phyloP scores from a whole-genome alignment of 495 filamentous ascomycete species.

The Cenococcum geophilum region DNA sequence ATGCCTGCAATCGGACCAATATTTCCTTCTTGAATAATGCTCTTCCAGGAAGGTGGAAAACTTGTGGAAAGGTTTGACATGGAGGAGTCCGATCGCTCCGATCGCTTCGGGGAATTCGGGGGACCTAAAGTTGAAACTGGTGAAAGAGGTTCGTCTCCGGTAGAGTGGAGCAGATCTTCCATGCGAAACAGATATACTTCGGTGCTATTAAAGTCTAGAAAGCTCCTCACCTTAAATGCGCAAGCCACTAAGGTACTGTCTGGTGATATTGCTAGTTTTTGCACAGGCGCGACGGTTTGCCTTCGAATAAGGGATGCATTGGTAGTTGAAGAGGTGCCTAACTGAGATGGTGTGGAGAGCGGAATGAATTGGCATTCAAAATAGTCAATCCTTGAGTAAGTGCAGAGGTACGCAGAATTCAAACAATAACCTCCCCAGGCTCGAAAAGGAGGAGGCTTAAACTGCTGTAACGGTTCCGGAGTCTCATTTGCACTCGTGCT shows the following conservation, averaged over 20 bases:
- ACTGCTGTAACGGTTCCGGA: not conserved
- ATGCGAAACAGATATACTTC: not conserved
- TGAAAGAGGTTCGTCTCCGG: not conserved
- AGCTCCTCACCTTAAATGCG: not conserved
- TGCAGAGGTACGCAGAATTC: not conserved
- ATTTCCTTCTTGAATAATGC: not conserved
- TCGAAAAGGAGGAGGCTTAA: not conserved
- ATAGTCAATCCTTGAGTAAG: not conserved
- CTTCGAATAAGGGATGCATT: not conserved
- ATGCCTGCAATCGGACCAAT: not conserved
- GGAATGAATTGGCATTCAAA: not conserved
- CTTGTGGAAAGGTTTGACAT: not conserved
- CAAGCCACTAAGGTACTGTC: not conserved
- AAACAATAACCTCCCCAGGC: not conserved
- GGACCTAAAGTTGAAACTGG: not conserved
- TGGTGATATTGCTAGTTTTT: not conserved
- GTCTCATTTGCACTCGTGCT: not conserved
- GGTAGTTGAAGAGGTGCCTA: no score
- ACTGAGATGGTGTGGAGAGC: no score
- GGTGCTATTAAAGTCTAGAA: not conserved
- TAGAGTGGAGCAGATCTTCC: not conserved
- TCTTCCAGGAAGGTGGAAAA: not conserved
- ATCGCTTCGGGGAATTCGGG: no score
- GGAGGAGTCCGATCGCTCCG: not conserved
- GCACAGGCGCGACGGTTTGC: not conserved